A percentile compares a stretch with the other conserved stretches of the same genome.
Conservation (phyloP, 2,329 filamentous ascomycete genomes). For the Venturia nashicola region DNA sequence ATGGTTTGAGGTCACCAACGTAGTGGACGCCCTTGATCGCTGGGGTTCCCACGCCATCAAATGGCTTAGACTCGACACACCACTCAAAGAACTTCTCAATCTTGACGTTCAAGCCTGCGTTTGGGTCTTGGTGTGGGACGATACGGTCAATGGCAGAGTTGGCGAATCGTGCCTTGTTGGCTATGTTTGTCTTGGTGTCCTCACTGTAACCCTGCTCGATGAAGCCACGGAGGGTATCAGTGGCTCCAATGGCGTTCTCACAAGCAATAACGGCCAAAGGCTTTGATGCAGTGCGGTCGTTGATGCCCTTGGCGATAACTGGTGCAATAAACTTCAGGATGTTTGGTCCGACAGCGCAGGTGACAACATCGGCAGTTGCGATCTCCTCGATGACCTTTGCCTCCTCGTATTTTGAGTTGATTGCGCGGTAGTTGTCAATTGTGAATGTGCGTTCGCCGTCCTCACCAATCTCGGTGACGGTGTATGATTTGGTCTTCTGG, state of each 20-base stretch:
- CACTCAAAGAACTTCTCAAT: conserved; percentile 99
- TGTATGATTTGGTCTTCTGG: conserved; percentile 65
- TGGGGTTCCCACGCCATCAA: conserved; percentile 57
- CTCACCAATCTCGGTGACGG: conserved; percentile 82
- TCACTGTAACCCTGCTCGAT: conserved; percentile 55
- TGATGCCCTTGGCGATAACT: conserved; percentile 87
- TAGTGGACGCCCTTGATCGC: conserved; percentile 81
- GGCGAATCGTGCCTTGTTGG: conserved; percentile 72
- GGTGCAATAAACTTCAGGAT: conserved; percentile 94
- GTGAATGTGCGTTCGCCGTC: conserved; percentile 69
- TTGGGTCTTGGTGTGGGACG: conserved; percentile 74
- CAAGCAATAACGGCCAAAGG: conserved; percentile 91
- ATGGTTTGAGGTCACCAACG: conserved; percentile 82
- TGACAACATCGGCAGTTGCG: conserved; percentile 76
- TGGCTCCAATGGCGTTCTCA: conserved; percentile 94
- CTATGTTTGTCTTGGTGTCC: conserved; percentile 54
- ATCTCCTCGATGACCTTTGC: conserved; percentile 75
- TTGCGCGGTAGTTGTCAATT: conserved; percentile 91
- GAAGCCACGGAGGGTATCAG: conserved; percentile 64
- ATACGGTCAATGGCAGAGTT: conserved; percentile 99
- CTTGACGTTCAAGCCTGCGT: conserved; percentile 76
- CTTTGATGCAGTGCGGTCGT: conserved; percentile 51
- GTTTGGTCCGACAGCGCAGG: conserved; percentile 92
- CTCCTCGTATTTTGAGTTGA: conserved; percentile 86
- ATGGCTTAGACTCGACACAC: conserved; percentile 85